A percentile compares a stretch with the other conserved stretches of the same genome.
These are phyloP conservation scores for Tuber borchii DNA, from an alignment of 495 filamentous ascomycete genomes.

Conservation along the genomic window DNA sequence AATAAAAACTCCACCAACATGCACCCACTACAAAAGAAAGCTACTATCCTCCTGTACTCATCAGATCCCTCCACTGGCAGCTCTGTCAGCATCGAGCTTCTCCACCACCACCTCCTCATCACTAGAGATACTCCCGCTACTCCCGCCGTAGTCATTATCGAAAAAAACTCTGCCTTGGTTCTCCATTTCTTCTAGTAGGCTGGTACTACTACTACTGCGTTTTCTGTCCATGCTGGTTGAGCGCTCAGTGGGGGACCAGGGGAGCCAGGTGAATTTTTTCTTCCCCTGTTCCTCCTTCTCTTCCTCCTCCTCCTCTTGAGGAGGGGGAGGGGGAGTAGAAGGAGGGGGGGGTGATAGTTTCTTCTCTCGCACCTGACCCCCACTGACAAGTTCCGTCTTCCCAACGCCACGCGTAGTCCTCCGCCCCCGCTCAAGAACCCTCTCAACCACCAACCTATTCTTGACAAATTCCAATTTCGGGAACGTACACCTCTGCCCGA, in stretches of 20 bases:
- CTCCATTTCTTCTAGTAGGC: slow-evolving; percentile 23
- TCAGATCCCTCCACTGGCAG: not conserved
- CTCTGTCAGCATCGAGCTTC: slow-evolving; percentile 2
- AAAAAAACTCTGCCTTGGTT: slow-evolving; percentile 27
- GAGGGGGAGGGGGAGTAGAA: not conserved
- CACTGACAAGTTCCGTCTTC: not conserved
- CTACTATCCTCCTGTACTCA: not conserved
- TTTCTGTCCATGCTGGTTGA: slow-evolving; percentile 15
- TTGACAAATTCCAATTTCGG: slow-evolving; percentile 84
- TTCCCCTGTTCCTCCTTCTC: not conserved
- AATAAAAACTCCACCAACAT: not conserved
- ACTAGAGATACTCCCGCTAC: slow-evolving; percentile 26
- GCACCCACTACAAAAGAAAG: not conserved
- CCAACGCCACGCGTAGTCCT: slow-evolving; percentile 23
- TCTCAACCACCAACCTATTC: slow-evolving; percentile 78
- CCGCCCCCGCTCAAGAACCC: slow-evolving; percentile 67
- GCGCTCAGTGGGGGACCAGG: slow-evolving; percentile 15
- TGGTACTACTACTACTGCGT: slow-evolving; percentile 3
- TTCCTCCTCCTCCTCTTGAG: not conserved
- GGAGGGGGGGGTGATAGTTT: not conserved
- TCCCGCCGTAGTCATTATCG: slow-evolving; percentile 26
- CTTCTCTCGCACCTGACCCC: slow-evolving; percentile 4
- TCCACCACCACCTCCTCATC: slow-evolving; percentile 18
- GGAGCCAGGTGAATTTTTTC: slow-evolving; percentile 11
- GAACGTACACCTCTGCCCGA: slow-evolving; percentile 78